Conservation (phyloP, 805 yeast species). For the Candida namnaoensis region DNA sequence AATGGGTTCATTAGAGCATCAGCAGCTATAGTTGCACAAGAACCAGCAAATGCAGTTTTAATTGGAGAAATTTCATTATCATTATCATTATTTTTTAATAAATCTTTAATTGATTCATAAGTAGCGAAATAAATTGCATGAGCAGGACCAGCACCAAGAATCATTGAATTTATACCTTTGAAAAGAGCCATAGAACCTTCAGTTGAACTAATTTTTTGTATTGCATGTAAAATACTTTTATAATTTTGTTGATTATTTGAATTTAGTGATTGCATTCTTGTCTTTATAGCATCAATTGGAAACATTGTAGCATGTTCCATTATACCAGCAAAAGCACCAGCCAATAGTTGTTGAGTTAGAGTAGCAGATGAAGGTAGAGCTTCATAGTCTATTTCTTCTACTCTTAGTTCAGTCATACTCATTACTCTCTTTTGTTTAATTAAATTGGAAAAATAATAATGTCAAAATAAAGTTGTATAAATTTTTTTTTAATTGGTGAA, state of each 20-base stretch:
- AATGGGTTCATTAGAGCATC: slow-evolving; percentile 98
- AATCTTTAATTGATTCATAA: slow-evolving; percentile 60
- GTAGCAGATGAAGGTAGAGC: slow-evolving; percentile 85
- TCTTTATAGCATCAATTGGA: slow-evolving; percentile 91
- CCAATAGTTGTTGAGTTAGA: slow-evolving; percentile 67
- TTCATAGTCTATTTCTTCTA: slow-evolving; percentile 72
- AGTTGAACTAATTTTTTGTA: slow-evolving; percentile 62
- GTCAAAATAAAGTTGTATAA: too few species aligned
- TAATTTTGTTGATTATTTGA: slow-evolving; percentile 16
- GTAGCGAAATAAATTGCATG: slow-evolving; percentile 96
- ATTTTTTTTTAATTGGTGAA: too few species aligned
- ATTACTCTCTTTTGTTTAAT: too few species aligned
- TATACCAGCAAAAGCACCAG: slow-evolving; percentile 97
- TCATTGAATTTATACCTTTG: slow-evolving; percentile 90
- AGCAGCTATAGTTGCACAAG: slow-evolving; percentile 83
- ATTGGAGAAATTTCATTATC: slow-evolving; percentile 57
- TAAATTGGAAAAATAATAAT: too few species aligned
- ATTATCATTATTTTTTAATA: slow-evolving; percentile 18
- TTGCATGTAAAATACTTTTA: slow-evolving; percentile 36
- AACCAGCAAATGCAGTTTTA: slow-evolving; percentile 81
- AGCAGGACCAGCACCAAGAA: slow-evolving; percentile 97
- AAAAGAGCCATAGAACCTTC: slow-evolving; percentile 88
- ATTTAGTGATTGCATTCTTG: slow-evolving; percentile 67
- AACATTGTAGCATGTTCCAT: slow-evolving; percentile 97
- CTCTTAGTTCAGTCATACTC: too few species aligned